A percentile compares a stretch with the other conserved stretches of the same genome.
phyloP scores from a whole-genome alignment of 495 filamentous ascomycete genomes.

The Evernia prunastri region DNA sequence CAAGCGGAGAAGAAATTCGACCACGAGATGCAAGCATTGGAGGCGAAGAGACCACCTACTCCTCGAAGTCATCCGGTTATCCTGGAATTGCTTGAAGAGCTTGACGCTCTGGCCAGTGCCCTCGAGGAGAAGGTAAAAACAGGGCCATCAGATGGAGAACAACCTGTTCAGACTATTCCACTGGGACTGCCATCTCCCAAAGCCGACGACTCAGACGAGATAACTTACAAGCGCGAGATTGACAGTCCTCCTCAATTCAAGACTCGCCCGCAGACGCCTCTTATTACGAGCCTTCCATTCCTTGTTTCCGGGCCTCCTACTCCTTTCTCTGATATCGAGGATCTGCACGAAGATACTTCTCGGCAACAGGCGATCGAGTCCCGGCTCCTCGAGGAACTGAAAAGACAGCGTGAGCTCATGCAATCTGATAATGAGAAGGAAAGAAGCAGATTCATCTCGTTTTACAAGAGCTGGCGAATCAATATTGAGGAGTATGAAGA shows the following conservation, averaged over 20 bases:
- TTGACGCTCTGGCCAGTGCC: conserved; percentile 40
- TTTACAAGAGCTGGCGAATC: conserved; percentile 46
- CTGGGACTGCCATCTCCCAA: conserved; percentile 25
- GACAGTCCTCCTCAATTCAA: conserved; percentile 3
- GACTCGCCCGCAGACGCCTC: conserved; percentile 25
- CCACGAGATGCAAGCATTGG: conserved; percentile 39
- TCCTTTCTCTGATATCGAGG: conserved; percentile 45
- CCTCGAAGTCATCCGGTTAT: conserved; percentile 43
- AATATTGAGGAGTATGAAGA: conserved; percentile 54
- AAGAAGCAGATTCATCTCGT: conserved; percentile 37
- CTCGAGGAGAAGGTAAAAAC: conserved; percentile 27
- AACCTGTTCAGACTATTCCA: conserved; percentile 22
- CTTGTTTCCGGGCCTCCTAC: conserved; percentile 43
- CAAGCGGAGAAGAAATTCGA: conserved; percentile 44
- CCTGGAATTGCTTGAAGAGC: conserved; percentile 39
- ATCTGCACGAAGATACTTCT: conserved; percentile 39
- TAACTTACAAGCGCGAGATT: conserved; percentile 16
- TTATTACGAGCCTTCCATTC: conserved; percentile 44
- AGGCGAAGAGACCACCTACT: conserved; percentile 41
- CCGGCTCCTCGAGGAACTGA: conserved; percentile 34
- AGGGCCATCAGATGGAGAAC: conserved; percentile 30
- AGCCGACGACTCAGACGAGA: conserved; percentile 24
- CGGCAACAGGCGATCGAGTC: conserved; percentile 36
- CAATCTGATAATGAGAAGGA: conserved; percentile 38
- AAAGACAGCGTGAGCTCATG: conserved; percentile 38